phyloP scores from a whole-genome alignment of 1,139 yeast genomes.

The Candida mesenterica region DNA sequence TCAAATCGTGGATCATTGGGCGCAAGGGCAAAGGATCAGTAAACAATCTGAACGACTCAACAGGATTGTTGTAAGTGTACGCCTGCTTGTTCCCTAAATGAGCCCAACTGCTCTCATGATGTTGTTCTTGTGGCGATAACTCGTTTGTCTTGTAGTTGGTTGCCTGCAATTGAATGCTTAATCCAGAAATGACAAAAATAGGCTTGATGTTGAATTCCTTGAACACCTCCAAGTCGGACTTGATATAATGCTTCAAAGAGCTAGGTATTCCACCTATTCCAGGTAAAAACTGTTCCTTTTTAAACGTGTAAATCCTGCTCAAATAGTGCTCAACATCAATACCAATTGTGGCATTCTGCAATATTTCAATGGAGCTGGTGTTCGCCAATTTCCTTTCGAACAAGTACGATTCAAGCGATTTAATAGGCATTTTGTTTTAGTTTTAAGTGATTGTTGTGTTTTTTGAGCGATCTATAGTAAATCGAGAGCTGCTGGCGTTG shows the following conservation, averaged over 20 bases:
- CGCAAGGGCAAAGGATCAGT: slow-evolving; percentile 48
- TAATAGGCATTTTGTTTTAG: slow-evolving; percentile 46
- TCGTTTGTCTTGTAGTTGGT: slow-evolving; percentile 35
- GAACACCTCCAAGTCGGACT: slow-evolving; percentile 62
- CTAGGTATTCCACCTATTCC: slow-evolving; percentile 85
- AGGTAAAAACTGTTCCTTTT: slow-evolving; percentile 69
- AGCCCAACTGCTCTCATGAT: slow-evolving; percentile 47
- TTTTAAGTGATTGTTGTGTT: slow-evolving; percentile 1
- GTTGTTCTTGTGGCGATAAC: slow-evolving; percentile 45
- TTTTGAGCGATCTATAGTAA: neutral
- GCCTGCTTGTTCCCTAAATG: slow-evolving; percentile 30
- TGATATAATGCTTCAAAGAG: slow-evolving; percentile 56
- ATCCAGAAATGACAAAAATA: slow-evolving; percentile 70
- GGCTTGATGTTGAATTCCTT: slow-evolving; percentile 67
- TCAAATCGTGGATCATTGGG: slow-evolving; percentile 54
- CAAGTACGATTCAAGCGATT: slow-evolving; percentile 67
- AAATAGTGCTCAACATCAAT: slow-evolving; percentile 83
- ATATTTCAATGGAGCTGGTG: slow-evolving; percentile 60
- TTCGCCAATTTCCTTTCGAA: slow-evolving; percentile 68
- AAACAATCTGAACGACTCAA: slow-evolving; percentile 45
- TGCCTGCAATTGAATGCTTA: slow-evolving; percentile 36
- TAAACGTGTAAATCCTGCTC: slow-evolving; percentile 57
- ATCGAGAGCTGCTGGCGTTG: neutral
- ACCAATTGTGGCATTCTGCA: slow-evolving; percentile 72
- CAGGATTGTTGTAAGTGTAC: slow-evolving; percentile 24